Evolutionary conservation across 208 protist species (phyloP).

Genomic region (Entamoeba invadens): DNA sequence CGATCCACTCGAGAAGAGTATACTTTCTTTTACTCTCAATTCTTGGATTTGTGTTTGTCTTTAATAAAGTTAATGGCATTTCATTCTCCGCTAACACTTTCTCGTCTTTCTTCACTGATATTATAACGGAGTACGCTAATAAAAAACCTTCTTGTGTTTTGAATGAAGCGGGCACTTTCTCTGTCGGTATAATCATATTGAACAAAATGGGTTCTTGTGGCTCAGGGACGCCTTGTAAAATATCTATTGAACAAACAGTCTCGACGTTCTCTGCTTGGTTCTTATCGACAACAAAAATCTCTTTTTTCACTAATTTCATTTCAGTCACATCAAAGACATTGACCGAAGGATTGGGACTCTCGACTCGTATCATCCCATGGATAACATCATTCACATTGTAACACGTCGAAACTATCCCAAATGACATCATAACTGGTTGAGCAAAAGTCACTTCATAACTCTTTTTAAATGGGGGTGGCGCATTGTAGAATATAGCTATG

Average conservation of each 20-base stretch:
- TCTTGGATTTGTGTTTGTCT: not conserved
- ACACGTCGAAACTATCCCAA: not conserved
- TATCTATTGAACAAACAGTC: not conserved
- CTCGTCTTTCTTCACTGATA: not conserved
- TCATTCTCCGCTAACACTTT: not conserved
- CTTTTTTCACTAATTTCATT: not conserved
- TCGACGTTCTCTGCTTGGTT: not conserved
- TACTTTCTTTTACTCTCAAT: not conserved
- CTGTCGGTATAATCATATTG: not conserved
- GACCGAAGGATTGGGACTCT: not conserved
- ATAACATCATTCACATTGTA: not conserved
- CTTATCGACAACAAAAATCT: not conserved
- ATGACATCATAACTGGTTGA: not conserved
- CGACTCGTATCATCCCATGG: not conserved
- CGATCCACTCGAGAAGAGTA: not conserved
- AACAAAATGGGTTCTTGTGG: not conserved
- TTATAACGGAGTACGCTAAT: not conserved
- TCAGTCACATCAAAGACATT: not conserved
- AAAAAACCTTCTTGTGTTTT: not conserved
- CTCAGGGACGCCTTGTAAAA: not conserved
- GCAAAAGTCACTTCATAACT: not conserved
- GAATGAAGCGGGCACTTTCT: not conserved
- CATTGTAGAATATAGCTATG: not conserved
- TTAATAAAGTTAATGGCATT: not conserved
- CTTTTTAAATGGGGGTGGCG: not conserved